Evolutionary conservation across 768 basidiomycete genomes (phyloP), one percentile per base, ranked within the genome.

Genomic region (Leccinellum albellum): DNA sequence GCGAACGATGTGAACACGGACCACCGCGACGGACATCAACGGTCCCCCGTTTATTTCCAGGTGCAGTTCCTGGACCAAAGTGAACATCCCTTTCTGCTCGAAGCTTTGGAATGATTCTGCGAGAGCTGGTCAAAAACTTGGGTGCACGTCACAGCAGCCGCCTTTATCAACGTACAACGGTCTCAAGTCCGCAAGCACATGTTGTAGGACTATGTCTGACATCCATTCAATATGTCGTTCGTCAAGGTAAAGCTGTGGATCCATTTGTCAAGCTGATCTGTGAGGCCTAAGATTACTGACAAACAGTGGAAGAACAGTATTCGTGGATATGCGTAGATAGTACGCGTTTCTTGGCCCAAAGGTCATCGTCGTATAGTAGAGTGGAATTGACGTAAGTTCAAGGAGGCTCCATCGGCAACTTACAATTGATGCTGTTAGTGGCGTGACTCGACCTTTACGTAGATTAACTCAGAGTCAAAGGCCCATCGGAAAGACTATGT

Each of bases 151-250:
- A 3, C 7, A 26, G 44, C 35, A n/a, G 23, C 20, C 26, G 24
- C 15, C 29, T 6, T 55, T 46, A 57, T 42, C 55, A 15, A 63
- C 77, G 51, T 37, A 84, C 91, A 86, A 76, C 56, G 89, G 87
- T 61, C 88, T 81, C 48, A 97, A 71, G 69, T 93, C 91, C 10
- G 82, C 79, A 2, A 97, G 78, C 17, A 96, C 89, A 63, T 85
- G 82, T 65, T 94, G 92, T 3, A 96, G 76, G 42, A 89, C 78
- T 24, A 72, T 64, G 64, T 96, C 93, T 6, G 88, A 85, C 93
- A 97, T 96, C 94, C 94, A 97, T 54, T 85, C 79, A 15, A 90
- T 72, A 75, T 97, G 94, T 12, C 84, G 81, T 61, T 91, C 91
- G 66, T 97, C 94, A 28, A 97, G 82, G 71, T 94, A 95, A 4